Conservation (phyloP, 2,329 filamentous ascomycete genomes). For the Scytalidium sp. region DNA sequence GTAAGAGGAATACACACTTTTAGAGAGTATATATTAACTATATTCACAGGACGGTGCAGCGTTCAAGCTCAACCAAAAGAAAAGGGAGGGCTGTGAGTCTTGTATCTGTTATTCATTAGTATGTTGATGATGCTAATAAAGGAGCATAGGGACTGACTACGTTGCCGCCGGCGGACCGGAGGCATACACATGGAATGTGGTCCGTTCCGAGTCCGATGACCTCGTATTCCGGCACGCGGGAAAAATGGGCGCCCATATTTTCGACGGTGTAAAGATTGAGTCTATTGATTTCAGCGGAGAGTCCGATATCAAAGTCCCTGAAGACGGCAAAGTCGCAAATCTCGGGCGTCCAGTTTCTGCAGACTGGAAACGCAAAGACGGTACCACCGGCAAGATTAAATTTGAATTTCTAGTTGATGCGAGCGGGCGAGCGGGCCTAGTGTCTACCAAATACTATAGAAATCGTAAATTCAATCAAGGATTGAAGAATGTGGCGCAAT, state of each 20-base stretch:
- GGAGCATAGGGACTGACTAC: slow-evolving; percentile 37
- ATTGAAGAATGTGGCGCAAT: slow-evolving; percentile 45
- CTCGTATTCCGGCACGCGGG: slow-evolving; percentile 41
- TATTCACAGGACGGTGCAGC: slow-evolving; percentile 36
- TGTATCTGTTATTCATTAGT: not conserved
- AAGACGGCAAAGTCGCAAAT: slow-evolving; percentile 33
- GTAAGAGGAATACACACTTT: slow-evolving; percentile 18
- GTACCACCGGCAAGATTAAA: slow-evolving; percentile 31
- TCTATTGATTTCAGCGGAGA: slow-evolving; percentile 34
- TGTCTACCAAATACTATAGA: slow-evolving; percentile 45
- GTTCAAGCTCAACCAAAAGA: slow-evolving; percentile 34
- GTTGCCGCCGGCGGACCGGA: slow-evolving; percentile 32
- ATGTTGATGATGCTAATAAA: not conserved
- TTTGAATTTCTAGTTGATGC: slow-evolving; percentile 47
- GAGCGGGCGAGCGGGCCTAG: slow-evolving; percentile 38
- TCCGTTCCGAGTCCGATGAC: slow-evolving; percentile 44
- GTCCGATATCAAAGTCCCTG: slow-evolving; percentile 38
- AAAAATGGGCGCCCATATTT: slow-evolving; percentile 35
- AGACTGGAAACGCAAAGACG: slow-evolving; percentile 29
- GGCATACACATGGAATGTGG: slow-evolving; percentile 40
- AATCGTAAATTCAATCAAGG: slow-evolving; percentile 41
- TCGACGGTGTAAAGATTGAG: slow-evolving; percentile 37
- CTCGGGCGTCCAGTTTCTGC: slow-evolving; percentile 31
- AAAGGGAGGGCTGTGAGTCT: slow-evolving; percentile 31
- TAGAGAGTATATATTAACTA: no score